These are phyloP conservation scores for Ustilago vetiveriae DNA, from an alignment of 1,284 basidiomycete species.

Conservation along the genomic window DNA sequence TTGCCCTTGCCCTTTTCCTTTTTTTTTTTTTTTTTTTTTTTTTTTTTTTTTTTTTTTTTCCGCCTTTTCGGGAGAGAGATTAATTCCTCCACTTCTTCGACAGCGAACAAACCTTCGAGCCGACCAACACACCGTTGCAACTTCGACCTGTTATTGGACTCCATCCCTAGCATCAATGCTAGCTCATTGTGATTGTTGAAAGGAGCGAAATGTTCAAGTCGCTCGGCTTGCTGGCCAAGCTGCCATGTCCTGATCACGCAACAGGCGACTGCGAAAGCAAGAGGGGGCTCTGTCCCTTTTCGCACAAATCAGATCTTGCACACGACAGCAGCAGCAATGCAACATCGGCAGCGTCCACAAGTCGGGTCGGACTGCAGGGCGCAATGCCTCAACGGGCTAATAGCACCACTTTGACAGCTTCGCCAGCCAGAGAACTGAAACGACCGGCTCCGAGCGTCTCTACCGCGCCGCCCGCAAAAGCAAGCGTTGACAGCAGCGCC, in stretches of 20 bases:
- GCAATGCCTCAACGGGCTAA: conserved; percentile 1
- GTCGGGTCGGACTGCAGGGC: conserved; percentile 4
- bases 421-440: conserved; percentile 7
- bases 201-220: conserved; percentile 61
- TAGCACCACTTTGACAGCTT: not conserved
- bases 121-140: no score
- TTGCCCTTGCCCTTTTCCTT: no score
- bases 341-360: conserved; percentile 14
- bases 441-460: conserved; percentile 9
- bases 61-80: no score
- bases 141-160: no score
- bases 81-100: not conserved
- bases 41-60: no score
- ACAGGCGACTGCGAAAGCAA: conserved; percentile 44
- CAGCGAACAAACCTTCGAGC: no score
- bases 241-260: conserved; percentile 54
- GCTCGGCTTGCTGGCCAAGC: conserved; percentile 44
- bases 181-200: no score
- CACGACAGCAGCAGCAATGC: not conserved
- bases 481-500: conserved; percentile 1
- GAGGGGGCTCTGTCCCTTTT: conserved; percentile 48
- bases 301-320: conserved; percentile 26
- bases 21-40: no score
- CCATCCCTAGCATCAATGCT: no score
- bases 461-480: not conserved